Conservation (phyloP, 148 eudicot genomes). For the Fagopyrum tataricum region DNA sequence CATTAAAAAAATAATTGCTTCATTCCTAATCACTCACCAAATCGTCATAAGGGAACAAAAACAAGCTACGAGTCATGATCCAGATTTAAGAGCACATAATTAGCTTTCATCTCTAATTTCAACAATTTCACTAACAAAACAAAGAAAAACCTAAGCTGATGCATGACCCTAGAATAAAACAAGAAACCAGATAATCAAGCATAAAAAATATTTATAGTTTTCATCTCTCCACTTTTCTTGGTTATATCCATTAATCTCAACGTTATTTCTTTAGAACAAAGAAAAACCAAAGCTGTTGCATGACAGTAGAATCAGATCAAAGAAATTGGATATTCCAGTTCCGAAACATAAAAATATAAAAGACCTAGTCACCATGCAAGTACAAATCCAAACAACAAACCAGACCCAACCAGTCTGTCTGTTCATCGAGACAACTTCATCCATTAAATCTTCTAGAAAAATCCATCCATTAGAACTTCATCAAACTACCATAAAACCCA, state of each 20-base stretch:
- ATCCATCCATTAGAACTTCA: background rate
- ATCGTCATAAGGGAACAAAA: background rate
- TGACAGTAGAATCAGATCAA: background rate
- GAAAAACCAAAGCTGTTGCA: background rate
- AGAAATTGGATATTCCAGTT: background rate
- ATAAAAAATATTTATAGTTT: too few species aligned
- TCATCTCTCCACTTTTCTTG: too few species aligned
- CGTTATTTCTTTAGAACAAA: background rate
- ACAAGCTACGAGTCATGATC: background rate
- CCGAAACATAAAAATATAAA: background rate
- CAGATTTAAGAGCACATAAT: background rate
- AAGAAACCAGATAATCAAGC: background rate
- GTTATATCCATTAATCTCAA: too few species aligned
- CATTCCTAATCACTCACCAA: background rate
- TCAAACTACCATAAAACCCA: background rate
- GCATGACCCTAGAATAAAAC: background rate
- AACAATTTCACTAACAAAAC: background rate
- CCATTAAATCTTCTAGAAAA: background rate
- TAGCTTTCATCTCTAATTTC: background rate
- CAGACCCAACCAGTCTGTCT: background rate
- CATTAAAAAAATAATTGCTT: background rate
- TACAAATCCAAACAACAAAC: background rate
- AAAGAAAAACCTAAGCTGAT: background rate
- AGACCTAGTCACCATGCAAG: background rate
- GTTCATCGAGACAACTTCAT: background rate